These are phyloP conservation scores for Penicillium janthinellum DNA, from an alignment of 2,329 filamentous ascomycete species.

Conservation along the genomic window DNA sequence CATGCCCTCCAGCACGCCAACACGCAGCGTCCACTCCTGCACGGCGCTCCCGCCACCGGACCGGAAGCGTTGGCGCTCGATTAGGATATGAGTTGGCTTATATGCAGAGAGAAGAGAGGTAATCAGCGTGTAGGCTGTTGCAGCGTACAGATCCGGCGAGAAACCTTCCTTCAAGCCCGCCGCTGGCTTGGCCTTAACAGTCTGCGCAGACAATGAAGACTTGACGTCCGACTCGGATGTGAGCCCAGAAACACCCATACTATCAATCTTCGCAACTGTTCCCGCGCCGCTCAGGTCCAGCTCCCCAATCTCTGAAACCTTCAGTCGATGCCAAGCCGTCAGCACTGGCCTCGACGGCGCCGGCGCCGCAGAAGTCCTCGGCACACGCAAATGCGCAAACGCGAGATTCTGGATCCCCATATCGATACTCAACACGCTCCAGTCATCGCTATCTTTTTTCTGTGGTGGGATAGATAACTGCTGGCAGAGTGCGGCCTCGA, in stretches of 20 bases:
- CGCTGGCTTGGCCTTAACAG: not conserved
- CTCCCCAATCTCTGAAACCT: constrained; percentile 31
- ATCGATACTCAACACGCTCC: constrained; percentile 73
- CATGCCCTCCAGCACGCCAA: constrained; percentile 82
- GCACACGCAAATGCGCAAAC: constrained; percentile 63
- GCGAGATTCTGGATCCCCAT: constrained; percentile 83
- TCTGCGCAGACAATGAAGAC: not conserved
- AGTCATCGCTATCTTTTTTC: not conserved
- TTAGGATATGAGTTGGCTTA: constrained; percentile 68
- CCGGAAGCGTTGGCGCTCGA: constrained; percentile 67
- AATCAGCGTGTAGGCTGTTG: constrained; percentile 59
- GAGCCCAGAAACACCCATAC: not conserved
- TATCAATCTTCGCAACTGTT: not conserved
- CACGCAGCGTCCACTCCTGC: constrained; percentile 79
- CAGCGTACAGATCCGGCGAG: constrained; percentile 56
- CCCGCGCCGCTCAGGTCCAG: constrained; percentile 2
- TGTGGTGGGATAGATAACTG: constrained; percentile 5
- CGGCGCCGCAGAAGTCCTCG: constrained; percentile 4
- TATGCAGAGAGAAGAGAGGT: constrained; percentile 52
- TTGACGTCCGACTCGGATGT: not conserved
- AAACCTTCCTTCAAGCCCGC: constrained; percentile 40
- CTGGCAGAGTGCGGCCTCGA: constrained; percentile 39
- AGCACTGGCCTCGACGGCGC: constrained; percentile 20
- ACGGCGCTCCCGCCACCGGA: constrained; percentile 66
- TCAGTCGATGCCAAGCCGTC: constrained; percentile 47